Evolutionary conservation across 306 rosid genomes (phyloP), one percentile per base, ranked within the genome.

Genomic region (Cucurbita ficifolia): DNA sequence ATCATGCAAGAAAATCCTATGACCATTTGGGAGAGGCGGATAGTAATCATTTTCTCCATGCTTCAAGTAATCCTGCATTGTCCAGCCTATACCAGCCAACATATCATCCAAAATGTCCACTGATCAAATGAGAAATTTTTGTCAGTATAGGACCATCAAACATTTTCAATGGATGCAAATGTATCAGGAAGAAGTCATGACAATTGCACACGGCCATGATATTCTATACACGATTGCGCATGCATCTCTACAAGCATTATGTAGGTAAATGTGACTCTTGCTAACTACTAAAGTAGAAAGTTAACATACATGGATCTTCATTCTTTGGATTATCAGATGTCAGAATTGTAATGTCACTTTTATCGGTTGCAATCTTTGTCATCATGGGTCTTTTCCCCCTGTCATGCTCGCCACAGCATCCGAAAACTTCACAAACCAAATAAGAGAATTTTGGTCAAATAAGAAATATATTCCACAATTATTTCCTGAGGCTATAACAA

Each of bases 41-140:
- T 91, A 91, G 88, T 94, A 91, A 81, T 94, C 97, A 81, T 89
- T 83, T 78, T 91, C 96, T 21, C 99, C 99, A 71, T 89, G 48
- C 77, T 91, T 91, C 82, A 94, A 83, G 86, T 91, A 94, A 69
- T 94, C 99, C 74, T 87, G 97, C 97, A 94, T 91, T 50, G 99
- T 81, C 98, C 95, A 94, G 84, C 99, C 97, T 70, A 91, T 84
- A 43, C 99, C 97, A 65, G 95, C 86, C 84, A 94, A 81, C 99
- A 94, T 91, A 82, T 91, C 97, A 79, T 94, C 99, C 90, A 91
- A 88, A 71, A 91, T 85, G 74, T 91, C 97, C 95, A 94, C 95
- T 89, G 87, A 75, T 64, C 40, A 79, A 51, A 81, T 29, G 76
- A 33, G 81, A 75, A 17, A 77, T 51, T 5, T 60, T 70, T 6